Conservation (phyloP, 495 filamentous ascomycete genomes). For the Aspergillus heteromorphus region DNA sequence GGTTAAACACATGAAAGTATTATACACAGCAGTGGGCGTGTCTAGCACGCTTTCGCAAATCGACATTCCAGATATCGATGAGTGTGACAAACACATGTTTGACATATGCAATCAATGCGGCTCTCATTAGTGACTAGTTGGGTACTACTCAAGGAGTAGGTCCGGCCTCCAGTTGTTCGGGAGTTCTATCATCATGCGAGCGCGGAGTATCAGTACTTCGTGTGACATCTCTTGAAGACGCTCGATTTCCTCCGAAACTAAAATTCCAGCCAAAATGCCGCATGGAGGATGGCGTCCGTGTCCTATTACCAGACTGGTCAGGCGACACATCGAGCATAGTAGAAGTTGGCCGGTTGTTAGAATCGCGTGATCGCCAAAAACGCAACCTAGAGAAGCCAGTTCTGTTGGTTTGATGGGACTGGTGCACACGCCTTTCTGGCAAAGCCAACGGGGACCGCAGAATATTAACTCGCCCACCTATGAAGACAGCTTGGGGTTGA, state of each 20-base stretch:
- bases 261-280: conserved; percentile 2
- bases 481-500: conserved; percentile 21
- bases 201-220: neutral
- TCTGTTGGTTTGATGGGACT: neutral
- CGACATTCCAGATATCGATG: conserved; percentile 32
- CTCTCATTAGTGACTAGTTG: neutral
- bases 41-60: conserved; percentile 13
- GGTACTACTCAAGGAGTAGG: conserved; percentile 3
- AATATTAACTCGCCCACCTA: conserved; percentile 17
- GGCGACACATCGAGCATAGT: neutral
- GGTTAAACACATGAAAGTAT: neutral
- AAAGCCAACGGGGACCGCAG: conserved; percentile 2
- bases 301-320: neutral
- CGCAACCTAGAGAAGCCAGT: neutral
- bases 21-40: conserved; percentile 9
- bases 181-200: conserved; percentile 15
- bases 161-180: conserved; percentile 32
- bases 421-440: conserved; percentile 3
- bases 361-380: conserved; percentile 1
- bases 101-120: neutral
- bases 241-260: neutral
- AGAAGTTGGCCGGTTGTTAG: neutral
- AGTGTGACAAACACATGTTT: conserved; percentile 6
- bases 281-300: neutral
- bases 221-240: neutral